Conservation (phyloP, 176 grass and related monocot species). For the Juncus effusus region DNA sequence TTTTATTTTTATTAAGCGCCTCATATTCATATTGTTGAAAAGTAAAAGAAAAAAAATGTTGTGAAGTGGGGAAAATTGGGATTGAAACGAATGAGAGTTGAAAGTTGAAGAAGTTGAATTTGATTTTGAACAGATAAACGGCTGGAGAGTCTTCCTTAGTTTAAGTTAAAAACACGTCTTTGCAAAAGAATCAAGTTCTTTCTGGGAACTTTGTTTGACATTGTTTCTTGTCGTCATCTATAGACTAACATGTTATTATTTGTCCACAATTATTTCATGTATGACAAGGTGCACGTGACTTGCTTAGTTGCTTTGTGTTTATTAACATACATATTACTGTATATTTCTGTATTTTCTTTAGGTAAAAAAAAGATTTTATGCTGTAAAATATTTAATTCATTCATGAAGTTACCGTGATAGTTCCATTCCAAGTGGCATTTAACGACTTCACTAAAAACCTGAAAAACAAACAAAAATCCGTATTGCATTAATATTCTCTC, state of each 20-base stretch:
- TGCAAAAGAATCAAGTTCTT: too few relatives aligned
- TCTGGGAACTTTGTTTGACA: too few relatives aligned
- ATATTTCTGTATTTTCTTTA: background rate
- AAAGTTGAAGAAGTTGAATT: too few relatives aligned
- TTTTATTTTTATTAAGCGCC: background rate
- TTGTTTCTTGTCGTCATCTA: too few relatives aligned
- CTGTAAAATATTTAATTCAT: background rate
- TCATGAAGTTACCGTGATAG: conserved; percentile 41
- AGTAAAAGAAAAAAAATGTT: too few relatives aligned
- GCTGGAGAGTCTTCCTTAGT: too few relatives aligned
- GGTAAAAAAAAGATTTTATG: background rate
- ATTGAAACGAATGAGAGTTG: too few relatives aligned
- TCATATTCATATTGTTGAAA: too few relatives aligned
- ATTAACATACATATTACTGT: background rate
- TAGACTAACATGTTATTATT: too few relatives aligned
- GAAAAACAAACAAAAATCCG: background rate
- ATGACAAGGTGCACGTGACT: background rate
- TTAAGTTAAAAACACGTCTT: too few relatives aligned
- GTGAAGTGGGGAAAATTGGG: too few relatives aligned
- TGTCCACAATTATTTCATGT: background rate
- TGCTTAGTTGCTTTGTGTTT: background rate
- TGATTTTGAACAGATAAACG: too few relatives aligned
- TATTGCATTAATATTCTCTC: background rate
- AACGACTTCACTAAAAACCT: conserved; percentile 58
- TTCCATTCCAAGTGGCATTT: conserved; percentile 41